Evolutionary conservation across 2,329 filamentous ascomycete species (phyloP).

Genomic region (Pezicula carpinea): DNA sequence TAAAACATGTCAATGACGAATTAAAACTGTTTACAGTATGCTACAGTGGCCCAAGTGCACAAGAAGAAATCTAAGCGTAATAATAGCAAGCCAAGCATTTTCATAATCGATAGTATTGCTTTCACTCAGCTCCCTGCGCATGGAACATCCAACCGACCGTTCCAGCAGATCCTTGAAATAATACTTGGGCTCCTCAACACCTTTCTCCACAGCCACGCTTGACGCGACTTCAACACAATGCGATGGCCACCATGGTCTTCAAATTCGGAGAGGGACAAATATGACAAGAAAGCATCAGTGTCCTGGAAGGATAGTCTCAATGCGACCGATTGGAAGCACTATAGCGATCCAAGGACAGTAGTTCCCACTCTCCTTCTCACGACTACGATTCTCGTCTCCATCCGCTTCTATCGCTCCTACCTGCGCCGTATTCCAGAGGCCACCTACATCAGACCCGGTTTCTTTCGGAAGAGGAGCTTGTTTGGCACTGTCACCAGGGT

Average conservation of each 20-base stretch:
- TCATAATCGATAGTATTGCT: too few relatives aligned
- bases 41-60: too few relatives aligned
- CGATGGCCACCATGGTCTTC: slow-evolving; percentile 44
- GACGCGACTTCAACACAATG: slow-evolving; percentile 30
- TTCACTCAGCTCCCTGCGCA: too few relatives aligned
- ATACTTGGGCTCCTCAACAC: background rate
- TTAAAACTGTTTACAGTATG: background rate
- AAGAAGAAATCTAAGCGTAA: too few relatives aligned
- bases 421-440: slow-evolving; percentile 80
- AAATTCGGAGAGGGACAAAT: slow-evolving; percentile 18
- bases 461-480: slow-evolving; percentile 71
- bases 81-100: too few relatives aligned
- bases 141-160: background rate
- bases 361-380: slow-evolving; percentile 50
- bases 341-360: slow-evolving; percentile 49
- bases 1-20: background rate
- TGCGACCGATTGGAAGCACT: slow-evolving; percentile 47
- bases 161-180: background rate
- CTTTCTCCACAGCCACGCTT: slow-evolving; percentile 2
- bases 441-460: slow-evolving; percentile 66
- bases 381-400: slow-evolving; percentile 45
- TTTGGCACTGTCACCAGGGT: slow-evolving; percentile 89
- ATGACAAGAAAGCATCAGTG: slow-evolving; percentile 30
- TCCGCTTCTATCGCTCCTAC: slow-evolving; percentile 67
- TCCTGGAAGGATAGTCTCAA: slow-evolving; percentile 40